Evolutionary conservation across 169 alveolate species (phyloP), one percentile per base, ranked within the genome.

Genomic region (Plasmodium relictum): DNA sequence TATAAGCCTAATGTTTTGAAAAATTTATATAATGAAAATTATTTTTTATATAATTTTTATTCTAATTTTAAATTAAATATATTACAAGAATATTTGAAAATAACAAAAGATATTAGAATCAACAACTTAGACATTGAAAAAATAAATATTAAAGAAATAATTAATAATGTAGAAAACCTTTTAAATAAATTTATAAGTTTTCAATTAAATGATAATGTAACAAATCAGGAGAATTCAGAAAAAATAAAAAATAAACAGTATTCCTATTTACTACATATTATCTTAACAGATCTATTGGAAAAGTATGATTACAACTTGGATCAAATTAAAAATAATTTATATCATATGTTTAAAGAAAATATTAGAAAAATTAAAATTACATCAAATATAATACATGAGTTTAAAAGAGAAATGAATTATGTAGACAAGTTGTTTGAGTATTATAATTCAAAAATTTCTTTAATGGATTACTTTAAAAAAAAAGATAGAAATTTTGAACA

Each of bases 41-140:
- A 83, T 37, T 83, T 83, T 59, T 42, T 83, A 12, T 83, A 83
- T 69, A 83, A 83, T 83, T 83, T 83, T 56, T 69, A 66, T 42
- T 66, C 91, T 42, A 83, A 59, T 24, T 54, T 54, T 20, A 83
- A 68, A 83, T 8, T 68, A 18, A 58, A 52, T 18, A 41, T 83
- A 22, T 18, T 83, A 16, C 70, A 83, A 54, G 91, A 83, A 68
- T 83, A 83, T 68, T 68, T 83, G 52, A 56, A 83, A 18, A 16
- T 68, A 14, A 18, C 85, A 3, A 83, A 61, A 20, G 37, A 68
- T 22, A 39, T 83, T 9, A 66, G 18, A 54, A 39, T 83, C 12
- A 48, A 68, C 37, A 50, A 41, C 24, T 54, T 54, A 50, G 42
- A 44, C 54, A 59, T 72, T 2, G 24, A 18, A 45, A 66, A 66